Evolutionary conservation across 805 yeast species (phyloP).

Genomic region (Ogataea corticis): DNA sequence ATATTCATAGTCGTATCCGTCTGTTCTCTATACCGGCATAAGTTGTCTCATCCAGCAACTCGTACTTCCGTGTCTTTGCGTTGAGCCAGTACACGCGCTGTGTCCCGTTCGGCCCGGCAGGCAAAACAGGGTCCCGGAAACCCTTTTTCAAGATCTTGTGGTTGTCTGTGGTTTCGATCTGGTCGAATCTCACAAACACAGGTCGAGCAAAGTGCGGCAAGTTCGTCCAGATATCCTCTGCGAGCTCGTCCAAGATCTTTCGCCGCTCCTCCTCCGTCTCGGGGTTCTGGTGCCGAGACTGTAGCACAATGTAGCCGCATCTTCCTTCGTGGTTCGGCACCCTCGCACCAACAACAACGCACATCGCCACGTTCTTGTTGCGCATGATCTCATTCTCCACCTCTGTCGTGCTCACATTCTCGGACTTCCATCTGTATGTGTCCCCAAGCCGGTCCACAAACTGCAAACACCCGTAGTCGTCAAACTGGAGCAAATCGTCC

Average conservation of each 20-base stretch:
- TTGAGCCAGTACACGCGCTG: conserved; percentile 75
- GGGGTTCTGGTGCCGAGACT: conserved; percentile 40
- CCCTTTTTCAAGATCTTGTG: conserved; percentile 76
- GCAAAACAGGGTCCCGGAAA: conserved; percentile 66
- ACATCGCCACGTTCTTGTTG: conserved; percentile 51
- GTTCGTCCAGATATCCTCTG: conserved; percentile 37
- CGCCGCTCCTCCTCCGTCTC: conserved; percentile 28
- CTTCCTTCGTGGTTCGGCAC: conserved; percentile 91
- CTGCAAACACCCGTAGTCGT: conserved; percentile 67
- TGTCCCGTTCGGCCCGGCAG: conserved; percentile 60
- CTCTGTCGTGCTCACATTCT: conserved; percentile 90
- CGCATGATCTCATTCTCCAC: conserved; percentile 75
- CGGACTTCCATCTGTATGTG: conserved; percentile 95
- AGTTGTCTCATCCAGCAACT: conserved; percentile 51
- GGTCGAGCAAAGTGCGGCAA: conserved; percentile 89
- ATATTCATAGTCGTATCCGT: conserved; percentile 21
- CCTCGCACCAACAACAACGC: conserved; percentile 84
- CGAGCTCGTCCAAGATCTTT: conserved; percentile 40
- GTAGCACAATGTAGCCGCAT: conserved; percentile 85
- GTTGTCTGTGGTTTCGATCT: conserved; percentile 70
- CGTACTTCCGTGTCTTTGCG: conserved; percentile 46
- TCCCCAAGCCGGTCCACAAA: conserved; percentile 94
- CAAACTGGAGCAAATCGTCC: conserved; percentile 78
- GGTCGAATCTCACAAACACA: conserved; percentile 69
- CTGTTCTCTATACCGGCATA: conserved; percentile 46